A percentile compares a stretch with the other conserved stretches of the same genome.
Conservation (phyloP, 1,284 basidiomycete species). For the Trametes pubescens region DNA sequence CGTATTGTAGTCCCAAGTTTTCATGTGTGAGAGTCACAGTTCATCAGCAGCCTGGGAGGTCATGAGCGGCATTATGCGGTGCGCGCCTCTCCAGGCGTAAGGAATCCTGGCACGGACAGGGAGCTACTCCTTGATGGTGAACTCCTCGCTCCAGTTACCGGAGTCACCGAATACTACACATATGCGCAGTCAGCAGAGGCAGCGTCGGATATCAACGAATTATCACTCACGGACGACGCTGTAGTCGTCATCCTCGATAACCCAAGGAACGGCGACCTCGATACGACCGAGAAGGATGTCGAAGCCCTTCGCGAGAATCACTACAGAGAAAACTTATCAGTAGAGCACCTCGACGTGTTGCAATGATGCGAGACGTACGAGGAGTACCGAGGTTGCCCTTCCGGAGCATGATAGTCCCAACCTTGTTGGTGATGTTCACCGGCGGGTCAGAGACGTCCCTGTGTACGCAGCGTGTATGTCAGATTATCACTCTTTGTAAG, state of each 20-base stretch:
- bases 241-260: constrained; percentile 26
- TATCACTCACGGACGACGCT: constrained; percentile 23
- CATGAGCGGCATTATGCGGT: neutral
- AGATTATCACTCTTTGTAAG: neutral
- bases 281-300: constrained; percentile 24
- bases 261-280: constrained; percentile 28
- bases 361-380: constrained; percentile 21
- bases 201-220: neutral
- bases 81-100: neutral
- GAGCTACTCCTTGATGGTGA: constrained; percentile 28
- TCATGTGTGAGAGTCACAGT: neutral
- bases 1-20: neutral
- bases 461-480: constrained; percentile 23
- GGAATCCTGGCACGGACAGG: neutral
- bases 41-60: neutral
- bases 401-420: constrained; percentile 50
- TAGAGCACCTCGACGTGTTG: too few relatives aligned
- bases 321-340: neutral
- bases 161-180: constrained; percentile 37
- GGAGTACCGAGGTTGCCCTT: constrained; percentile 42
- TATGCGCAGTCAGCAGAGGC: neutral
- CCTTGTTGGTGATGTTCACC: constrained; percentile 52
- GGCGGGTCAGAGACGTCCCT: constrained; percentile 52
- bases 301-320: constrained; percentile 28
- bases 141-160: constrained; percentile 34